Evolutionary conservation across 75 land plant genomes (phyloP).

Genomic region (Azolla pinnata): DNA sequence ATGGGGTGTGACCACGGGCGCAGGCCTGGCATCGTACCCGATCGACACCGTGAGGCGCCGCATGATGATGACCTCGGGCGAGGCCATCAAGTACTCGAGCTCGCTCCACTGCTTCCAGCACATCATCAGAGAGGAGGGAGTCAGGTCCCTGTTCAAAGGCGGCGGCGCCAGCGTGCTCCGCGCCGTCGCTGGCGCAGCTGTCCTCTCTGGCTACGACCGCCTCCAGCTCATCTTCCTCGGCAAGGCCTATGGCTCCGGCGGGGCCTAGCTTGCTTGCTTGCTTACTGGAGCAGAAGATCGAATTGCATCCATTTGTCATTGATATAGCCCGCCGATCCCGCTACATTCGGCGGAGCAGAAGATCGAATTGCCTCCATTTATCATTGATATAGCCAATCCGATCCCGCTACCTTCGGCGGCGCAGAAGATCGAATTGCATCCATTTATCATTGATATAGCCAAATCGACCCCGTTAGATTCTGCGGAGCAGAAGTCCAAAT

Average conservation of each 20-base stretch:
- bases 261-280: no score
- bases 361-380: no score
- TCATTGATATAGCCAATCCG: no score
- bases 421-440: no score
- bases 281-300: no score
- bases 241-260: conserved; percentile 36
- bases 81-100: conserved; percentile 30
- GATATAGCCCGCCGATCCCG: no score
- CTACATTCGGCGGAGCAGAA: no score
- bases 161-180: conserved; percentile 40
- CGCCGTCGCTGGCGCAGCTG: conserved; percentile 44
- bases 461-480: no score
- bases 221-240: conserved; percentile 33
- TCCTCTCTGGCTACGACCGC: conserved; percentile 34
- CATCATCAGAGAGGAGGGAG: conserved; percentile 31
- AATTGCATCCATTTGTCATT: no score
- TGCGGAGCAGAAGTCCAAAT: no score
- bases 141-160: conserved; percentile 44
- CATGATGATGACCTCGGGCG: conserved; percentile 46
- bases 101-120: conserved; percentile 25
- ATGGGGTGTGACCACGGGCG: conserved; percentile 27
- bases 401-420: no score
- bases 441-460: no score
- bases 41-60: conserved; percentile 32
- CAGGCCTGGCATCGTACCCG: conserved; percentile 35